A percentile compares a stretch with the other conserved stretches of the same genome.
Evolutionary conservation across 768 basidiomycete genomes (phyloP).

Genomic region (Termitomyces sp.): DNA sequence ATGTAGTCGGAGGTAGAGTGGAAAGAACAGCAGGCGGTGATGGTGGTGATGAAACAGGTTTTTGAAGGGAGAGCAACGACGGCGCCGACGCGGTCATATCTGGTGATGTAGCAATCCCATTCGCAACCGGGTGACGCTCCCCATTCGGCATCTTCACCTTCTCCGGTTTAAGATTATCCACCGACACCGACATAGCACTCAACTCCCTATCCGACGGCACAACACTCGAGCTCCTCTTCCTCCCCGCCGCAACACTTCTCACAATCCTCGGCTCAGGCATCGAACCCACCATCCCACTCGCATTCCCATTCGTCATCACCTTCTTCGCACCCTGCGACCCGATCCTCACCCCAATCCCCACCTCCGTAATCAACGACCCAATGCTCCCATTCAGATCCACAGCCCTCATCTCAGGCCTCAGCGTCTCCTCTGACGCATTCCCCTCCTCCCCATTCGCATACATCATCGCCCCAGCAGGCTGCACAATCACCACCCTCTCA

Average conservation of each 20-base stretch:
- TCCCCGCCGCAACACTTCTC: slow-evolving; percentile 49
- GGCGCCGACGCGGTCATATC: slow-evolving; percentile 14
- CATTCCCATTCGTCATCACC: slow-evolving; percentile 11
- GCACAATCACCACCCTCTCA: slow-evolving; percentile 52
- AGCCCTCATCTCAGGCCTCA: slow-evolving; percentile 48
- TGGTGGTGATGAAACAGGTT: background rate
- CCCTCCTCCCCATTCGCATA: slow-evolving; percentile 12
- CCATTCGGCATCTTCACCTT: slow-evolving; percentile 11
- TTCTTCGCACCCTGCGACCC: slow-evolving; percentile 17
- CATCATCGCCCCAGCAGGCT: slow-evolving; percentile 15
- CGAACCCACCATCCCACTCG: slow-evolving; percentile 16
- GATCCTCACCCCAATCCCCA: slow-evolving; percentile 34
- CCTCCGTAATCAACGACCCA: slow-evolving; percentile 42
- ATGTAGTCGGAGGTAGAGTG: background rate
- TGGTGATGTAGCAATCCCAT: slow-evolving; percentile 4
- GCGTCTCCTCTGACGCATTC: slow-evolving; percentile 60
- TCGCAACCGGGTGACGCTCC: slow-evolving; percentile 3
- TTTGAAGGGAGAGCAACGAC: slow-evolving; percentile 11
- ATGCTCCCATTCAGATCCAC: slow-evolving; percentile 46
- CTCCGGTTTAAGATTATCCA: slow-evolving; percentile 1
- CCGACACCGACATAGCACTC: slow-evolving; percentile 14
- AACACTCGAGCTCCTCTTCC: slow-evolving; percentile 36
- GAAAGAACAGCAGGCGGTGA: background rate
- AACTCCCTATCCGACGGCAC: slow-evolving; percentile 26
- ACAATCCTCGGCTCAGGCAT: slow-evolving; percentile 48